These are phyloP conservation scores for Chaetomidium leptoderma DNA, from an alignment of 495 filamentous ascomycete genomes.

Conservation along the genomic window DNA sequence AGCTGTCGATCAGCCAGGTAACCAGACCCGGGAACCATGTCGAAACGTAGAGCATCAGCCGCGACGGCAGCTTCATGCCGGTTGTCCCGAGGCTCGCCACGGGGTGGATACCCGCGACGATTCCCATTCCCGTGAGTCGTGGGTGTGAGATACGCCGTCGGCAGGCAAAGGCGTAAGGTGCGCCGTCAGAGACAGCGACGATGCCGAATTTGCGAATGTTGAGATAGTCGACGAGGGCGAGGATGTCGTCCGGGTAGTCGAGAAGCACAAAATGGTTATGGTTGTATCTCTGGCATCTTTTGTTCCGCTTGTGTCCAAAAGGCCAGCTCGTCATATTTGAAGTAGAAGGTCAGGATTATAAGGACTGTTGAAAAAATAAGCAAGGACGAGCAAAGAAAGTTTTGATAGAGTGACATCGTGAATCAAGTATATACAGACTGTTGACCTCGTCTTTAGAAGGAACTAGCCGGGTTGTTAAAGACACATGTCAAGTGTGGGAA, in stretches of 20 bases:
- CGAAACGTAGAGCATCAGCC: neutral
- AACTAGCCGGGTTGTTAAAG: too few relatives aligned
- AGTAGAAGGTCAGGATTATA: too few relatives aligned
- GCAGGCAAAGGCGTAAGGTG: slow-evolving; percentile 6
- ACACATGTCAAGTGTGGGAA: too few relatives aligned
- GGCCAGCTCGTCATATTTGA: too few relatives aligned
- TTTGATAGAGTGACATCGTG: too few relatives aligned
- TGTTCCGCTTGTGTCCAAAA: too few relatives aligned
- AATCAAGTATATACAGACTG: too few relatives aligned
- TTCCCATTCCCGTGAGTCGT: neutral
- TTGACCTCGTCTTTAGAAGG: too few relatives aligned
- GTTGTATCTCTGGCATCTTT: too few relatives aligned
- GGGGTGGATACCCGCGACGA: slow-evolving; percentile 1
- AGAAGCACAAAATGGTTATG: too few relatives aligned
- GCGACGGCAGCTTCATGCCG: slow-evolving; percentile 1
- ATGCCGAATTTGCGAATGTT: neutral
- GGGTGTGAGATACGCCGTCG: neutral
- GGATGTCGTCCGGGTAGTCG: slow-evolving; percentile 4
- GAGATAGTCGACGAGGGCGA: neutral
- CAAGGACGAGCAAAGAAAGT: too few relatives aligned
- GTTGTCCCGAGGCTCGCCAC: neutral
- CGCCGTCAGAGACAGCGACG: slow-evolving; percentile 4
- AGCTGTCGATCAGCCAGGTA: slow-evolving; percentile 1
- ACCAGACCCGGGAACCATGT: neutral
- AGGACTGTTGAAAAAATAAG: too few relatives aligned